Percentiles rank a stretch among this genome's conserved stretches.
Conservation (phyloP, 164 flowering plant genomes). For the Vitis rotundifolia region DNA sequence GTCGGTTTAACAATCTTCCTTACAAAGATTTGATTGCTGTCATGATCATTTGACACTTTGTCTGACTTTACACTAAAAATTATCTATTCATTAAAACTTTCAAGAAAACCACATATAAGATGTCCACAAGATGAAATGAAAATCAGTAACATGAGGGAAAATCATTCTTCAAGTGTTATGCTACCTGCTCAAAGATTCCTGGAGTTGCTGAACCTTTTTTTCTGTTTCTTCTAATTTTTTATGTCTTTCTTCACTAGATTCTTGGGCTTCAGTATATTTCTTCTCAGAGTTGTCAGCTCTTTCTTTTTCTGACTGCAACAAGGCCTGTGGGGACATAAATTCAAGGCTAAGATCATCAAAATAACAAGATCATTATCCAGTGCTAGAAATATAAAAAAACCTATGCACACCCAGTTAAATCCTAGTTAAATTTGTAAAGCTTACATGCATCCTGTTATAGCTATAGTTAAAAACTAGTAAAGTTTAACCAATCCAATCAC, state of each 20-base stretch:
- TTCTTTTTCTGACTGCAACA: constrained; percentile 44
- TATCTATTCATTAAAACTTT: background rate
- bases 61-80: background rate
- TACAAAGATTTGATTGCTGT: background rate
- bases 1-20: background rate
- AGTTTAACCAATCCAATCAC: background rate
- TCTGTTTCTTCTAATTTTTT: constrained; percentile 60
- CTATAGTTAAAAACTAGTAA: background rate
- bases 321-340: constrained; percentile 25
- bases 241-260: constrained; percentile 38
- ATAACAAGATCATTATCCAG: background rate
- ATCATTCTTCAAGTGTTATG: constrained; percentile 3
- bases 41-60: background rate
- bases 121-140: background rate
- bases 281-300: constrained; percentile 48
- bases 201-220: constrained; percentile 53
- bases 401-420: background rate
- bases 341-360: background rate
- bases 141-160: background rate
- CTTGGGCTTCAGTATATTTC: constrained; percentile 44
- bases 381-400: constrained; percentile 1
- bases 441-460: background rate
- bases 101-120: background rate
- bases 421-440: background rate
- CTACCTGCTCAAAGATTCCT: constrained; percentile 61